Evolutionary conservation across 1,284 basidiomycete species (phyloP), one percentile per base, ranked within the genome.

Genomic region (Marasmius tenuissimus): DNA sequence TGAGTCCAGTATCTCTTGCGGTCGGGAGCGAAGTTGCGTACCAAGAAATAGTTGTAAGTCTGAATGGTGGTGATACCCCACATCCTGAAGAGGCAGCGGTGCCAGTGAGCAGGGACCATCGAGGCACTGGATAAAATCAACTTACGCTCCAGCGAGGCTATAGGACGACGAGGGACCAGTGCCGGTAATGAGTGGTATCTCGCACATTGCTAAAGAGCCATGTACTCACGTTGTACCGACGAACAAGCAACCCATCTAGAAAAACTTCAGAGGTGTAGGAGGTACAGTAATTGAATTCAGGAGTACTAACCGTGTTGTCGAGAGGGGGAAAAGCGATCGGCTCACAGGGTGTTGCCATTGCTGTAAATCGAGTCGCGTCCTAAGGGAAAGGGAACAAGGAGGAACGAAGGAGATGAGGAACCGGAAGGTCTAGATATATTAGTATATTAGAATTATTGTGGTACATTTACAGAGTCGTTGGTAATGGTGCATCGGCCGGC

Each of bases 1-100:
- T 27, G n/a, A 40, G 27, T 11, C 33, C 3, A 10, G 27, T 18
- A 10, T 38, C 4, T 12, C 34, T n/a, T 34, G n/a, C 27, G 20
- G 11, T 4, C n/a, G 14, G 27, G 16, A 33, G 8, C 6, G n/a
- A 40, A 6, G 34, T 9, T 22, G 10, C 52, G 37, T 51, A 61
- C 62, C 22, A 57, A 58, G 34, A 58, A 63, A 40, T 61, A 63
- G 22, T 57, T 35, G 18, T 61, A 61, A 8, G 59, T 59, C 34
- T 63, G 62, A 22, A 52, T 47, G 18, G 51, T 18, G 6, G 62
- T 58, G 8, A 63, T 56, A 1, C 62, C 62, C 62, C 62, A 63
- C n/a, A 63, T 42, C 11, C 62, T 63, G 35, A 6, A 38, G 18
- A n/a, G 3, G 27, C 27, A 3, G 18, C 27, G 11, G 10, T 9